Evolutionary conservation across 306 rosid species (phyloP).

Genomic region (Sicyos edulis): DNA sequence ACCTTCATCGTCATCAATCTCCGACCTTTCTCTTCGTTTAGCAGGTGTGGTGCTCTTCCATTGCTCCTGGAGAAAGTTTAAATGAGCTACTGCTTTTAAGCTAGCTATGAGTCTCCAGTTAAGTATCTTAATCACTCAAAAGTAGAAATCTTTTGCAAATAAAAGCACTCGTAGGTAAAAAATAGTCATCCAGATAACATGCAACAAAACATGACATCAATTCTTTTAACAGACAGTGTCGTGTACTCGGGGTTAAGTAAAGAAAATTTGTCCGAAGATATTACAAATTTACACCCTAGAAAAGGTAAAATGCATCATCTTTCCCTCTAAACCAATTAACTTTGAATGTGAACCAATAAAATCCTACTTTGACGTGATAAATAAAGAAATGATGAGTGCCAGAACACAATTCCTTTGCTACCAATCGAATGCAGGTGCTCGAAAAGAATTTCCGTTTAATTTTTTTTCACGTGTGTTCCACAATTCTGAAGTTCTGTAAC

Average conservation of each 20-base stretch:
- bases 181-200: conserved; percentile 5
- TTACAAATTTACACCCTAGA: background rate
- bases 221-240: background rate
- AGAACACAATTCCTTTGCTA: background rate
- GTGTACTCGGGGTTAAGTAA: background rate
- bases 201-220: background rate
- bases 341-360: background rate
- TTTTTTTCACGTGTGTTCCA: background rate
- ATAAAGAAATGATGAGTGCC: background rate
- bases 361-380: background rate
- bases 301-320: conserved; percentile 5
- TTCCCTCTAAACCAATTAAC: background rate
- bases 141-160: conserved; percentile 8
- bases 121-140: conserved; percentile 1
- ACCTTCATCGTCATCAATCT: conserved; percentile 67
- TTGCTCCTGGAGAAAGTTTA: conserved; percentile 68
- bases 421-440: conserved; percentile 8
- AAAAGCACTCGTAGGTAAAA: background rate
- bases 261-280: too few species aligned
- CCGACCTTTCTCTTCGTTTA: conserved; percentile 85
- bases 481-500: background rate
- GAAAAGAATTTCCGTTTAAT: background rate
- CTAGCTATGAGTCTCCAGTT: background rate
- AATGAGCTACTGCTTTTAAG: conserved; percentile 3
- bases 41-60: conserved; percentile 90